Conservation (phyloP, 228 moss, liverwort and hornwort genomes). For the Sphagnum fallax region DNA sequence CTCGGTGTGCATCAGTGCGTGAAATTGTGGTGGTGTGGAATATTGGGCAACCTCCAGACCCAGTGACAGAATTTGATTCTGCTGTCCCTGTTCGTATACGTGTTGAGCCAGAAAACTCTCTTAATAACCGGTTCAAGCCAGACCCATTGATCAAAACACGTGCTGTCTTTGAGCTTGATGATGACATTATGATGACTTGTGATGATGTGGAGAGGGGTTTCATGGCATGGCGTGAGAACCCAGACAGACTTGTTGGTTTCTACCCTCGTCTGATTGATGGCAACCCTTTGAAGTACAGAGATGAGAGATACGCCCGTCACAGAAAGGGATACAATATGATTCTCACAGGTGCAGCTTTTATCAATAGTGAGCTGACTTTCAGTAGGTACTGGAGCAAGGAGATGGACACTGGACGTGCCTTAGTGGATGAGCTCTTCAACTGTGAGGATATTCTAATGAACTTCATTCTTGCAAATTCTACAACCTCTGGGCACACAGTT, state of each 20-base stretch:
- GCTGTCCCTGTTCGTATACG: constrained; percentile 89
- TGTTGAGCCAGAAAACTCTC: constrained; percentile 68
- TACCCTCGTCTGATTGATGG: constrained; percentile 82
- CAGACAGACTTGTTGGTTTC: constrained; percentile 74
- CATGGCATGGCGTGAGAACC: constrained; percentile 79
- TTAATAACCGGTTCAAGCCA: constrained; percentile 81
- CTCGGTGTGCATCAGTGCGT: constrained; percentile 84
- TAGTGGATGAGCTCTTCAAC: constrained; percentile 80
- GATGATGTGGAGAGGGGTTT: constrained; percentile 93
- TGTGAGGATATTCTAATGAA: constrained; percentile 97
- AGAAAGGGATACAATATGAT: constrained; percentile 77
- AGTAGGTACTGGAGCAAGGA: constrained; percentile 58
- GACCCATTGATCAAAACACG: constrained; percentile 63
- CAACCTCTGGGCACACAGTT: constrained; percentile 36
- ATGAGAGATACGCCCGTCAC: constrained; percentile 67
- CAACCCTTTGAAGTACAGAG: constrained; percentile 57
- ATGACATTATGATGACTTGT: constrained; percentile 98
- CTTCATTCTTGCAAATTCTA: constrained; percentile 57
- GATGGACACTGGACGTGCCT: constrained; percentile 37
- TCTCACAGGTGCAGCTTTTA: constrained; percentile 96
- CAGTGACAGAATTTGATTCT: constrained; percentile 61
- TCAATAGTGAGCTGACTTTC: constrained; percentile 56
- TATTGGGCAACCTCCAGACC: constrained; percentile 69
- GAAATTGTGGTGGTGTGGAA: constrained; percentile 98
- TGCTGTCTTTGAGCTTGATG: constrained; percentile 89